Evolutionary conservation across 768 basidiomycete species (phyloP), one percentile per base, ranked within the genome.

Genomic region (Pholiota conissans): DNA sequence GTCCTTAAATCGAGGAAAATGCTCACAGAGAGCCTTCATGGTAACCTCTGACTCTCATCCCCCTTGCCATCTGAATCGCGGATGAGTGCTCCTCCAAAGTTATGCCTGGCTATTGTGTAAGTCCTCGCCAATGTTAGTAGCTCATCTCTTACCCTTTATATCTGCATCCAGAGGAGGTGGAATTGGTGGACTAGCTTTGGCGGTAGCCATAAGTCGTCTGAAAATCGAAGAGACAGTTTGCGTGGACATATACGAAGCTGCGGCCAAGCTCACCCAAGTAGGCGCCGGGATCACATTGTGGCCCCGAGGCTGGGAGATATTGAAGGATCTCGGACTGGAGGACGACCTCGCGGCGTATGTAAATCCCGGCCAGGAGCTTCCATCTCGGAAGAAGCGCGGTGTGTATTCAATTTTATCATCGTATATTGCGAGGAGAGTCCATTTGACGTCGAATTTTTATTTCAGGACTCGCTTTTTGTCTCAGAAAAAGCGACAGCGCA

Each of bases 221-320:
- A 30, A 53, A 9, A 5, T 59, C 13, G 55, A 59, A 27, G 28
- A 48, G 14, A 28, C 18, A 24, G 73, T 80, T 9, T 63, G 73
- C 28, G 70, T 81, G n/a, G 72, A 75, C 57, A 64, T 81, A 6
- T 81, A 79, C 54, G 80, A 81, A 62, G 71, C 78, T 9, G 69
- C 78, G 20, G 60, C 63, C 22, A 63, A 73, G 47, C 74, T 79
- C 53, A 66, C 74, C 39, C 74, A 78, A 56, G 56, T 79, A 9
- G 80, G 79, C 14, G 79, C 79, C 4, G 81, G 80, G 3, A 73
- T 81, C 39, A 75, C 73, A 16, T 60, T 81, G 0, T 79, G 69
- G 69, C 73, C 70, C 6, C 71, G 78, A 28, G 67, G 74, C 13
- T 77, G 77, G 76, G 73, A 77, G 27, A 70, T 79, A 5, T 59